Evolutionary conservation across 805 yeast species (phyloP).

Genomic region (Sugiyamaella boreocaroliniensis): DNA sequence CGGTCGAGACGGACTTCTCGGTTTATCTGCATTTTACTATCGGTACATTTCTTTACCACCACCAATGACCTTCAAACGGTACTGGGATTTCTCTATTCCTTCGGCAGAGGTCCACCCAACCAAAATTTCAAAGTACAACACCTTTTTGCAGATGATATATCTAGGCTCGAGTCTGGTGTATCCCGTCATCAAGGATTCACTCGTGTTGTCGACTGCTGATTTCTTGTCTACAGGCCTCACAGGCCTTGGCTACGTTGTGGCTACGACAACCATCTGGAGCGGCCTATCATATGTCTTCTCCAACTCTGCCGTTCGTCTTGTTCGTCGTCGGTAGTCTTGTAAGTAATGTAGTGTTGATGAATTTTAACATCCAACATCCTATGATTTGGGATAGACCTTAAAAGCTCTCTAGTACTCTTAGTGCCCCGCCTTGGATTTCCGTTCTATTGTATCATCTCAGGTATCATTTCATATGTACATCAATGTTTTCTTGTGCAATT

Average conservation of each 20-base stretch:
- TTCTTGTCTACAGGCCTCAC: conserved; percentile 22
- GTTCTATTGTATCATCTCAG: background rate
- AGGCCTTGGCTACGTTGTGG: conserved; percentile 43
- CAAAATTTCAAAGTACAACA: conserved; percentile 76
- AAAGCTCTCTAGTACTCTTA: no score
- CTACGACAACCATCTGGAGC: conserved; percentile 65
- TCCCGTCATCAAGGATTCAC: conserved; percentile 39
- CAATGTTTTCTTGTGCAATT: conserved; percentile 16
- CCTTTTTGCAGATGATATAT: conserved; percentile 88
- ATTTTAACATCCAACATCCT: no score
- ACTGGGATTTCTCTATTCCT: conserved; percentile 71
- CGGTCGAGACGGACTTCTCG: conserved; percentile 76
- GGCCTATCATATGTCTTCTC: conserved; percentile 72
- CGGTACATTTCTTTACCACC: conserved; percentile 68
- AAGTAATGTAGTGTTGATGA: background rate
- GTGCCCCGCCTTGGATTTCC: no score
- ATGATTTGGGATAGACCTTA: no score
- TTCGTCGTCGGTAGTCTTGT: conserved; percentile 21
- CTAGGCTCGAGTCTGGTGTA: conserved; percentile 56
- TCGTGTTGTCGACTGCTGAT: conserved; percentile 18
- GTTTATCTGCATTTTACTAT: conserved; percentile 61
- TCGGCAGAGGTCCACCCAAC: conserved; percentile 89
- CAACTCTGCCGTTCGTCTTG: conserved; percentile 57
- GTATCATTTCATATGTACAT: background rate
- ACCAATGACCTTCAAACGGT: conserved; percentile 66